Conservation (phyloP, 2,329 filamentous ascomycete genomes). For the Acrocalymma vagum region DNA sequence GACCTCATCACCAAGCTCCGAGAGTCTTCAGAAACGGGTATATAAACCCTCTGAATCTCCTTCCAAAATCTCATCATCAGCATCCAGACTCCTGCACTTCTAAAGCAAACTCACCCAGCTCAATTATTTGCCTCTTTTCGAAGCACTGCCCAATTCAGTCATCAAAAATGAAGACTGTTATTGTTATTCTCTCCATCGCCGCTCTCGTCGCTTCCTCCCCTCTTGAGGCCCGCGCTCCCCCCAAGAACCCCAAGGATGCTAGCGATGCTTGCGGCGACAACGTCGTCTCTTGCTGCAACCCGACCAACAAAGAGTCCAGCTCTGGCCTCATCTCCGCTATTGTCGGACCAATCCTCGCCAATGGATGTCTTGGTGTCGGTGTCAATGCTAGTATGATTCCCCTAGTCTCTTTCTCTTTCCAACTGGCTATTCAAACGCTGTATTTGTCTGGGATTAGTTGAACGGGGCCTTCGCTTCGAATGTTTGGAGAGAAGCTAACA, state of each 20-base stretch:
- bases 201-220: slow-evolving; percentile 14
- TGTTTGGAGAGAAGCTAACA: too few relatives aligned
- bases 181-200: slow-evolving; percentile 18
- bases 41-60: slow-evolving; percentile 7
- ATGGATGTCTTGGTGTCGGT: slow-evolving; percentile 9
- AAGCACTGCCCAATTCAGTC: slow-evolving; percentile 2
- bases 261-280: slow-evolving; percentile 13
- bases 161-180: slow-evolving; percentile 24
- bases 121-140: slow-evolving; percentile 2
- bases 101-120: neutral
- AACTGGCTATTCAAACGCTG: too few relatives aligned
- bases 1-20: neutral
- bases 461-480: too few relatives aligned
- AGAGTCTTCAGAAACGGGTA: slow-evolving; percentile 1
- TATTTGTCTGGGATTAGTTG: too few relatives aligned
- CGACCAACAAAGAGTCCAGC: slow-evolving; percentile 8
- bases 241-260: slow-evolving; percentile 11
- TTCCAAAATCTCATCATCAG: slow-evolving; percentile 12
- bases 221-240: slow-evolving; percentile 6
- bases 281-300: slow-evolving; percentile 24
- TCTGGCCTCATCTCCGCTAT: slow-evolving; percentile 14
- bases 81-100: slow-evolving; percentile 8
- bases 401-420: neutral
- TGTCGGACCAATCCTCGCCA: slow-evolving; percentile 9
- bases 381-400: slow-evolving; percentile 13